Evolutionary conservation across 1,139 yeast species (phyloP).

Genomic region (Yarrowia galli): DNA sequence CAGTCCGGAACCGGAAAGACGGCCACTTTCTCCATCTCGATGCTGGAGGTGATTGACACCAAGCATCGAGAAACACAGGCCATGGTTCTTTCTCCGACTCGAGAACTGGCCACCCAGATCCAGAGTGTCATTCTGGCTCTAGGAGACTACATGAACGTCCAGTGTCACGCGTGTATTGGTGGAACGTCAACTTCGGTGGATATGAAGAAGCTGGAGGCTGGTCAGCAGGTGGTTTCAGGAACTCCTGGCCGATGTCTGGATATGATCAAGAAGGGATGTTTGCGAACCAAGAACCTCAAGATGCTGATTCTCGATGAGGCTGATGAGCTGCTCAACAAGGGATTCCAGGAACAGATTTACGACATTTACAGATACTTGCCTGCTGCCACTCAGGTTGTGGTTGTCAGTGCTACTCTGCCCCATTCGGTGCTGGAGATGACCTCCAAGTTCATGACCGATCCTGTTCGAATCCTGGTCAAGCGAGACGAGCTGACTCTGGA

Average conservation of each 20-base stretch:
- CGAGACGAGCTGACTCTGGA: slow-evolving; percentile 98
- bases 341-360: slow-evolving; percentile 97
- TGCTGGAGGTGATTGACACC: slow-evolving; percentile 87
- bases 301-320: slow-evolving; percentile 99
- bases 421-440: slow-evolving; percentile 96
- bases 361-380: slow-evolving; percentile 95
- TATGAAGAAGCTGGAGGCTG: slow-evolving; percentile 87
- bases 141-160: slow-evolving; percentile 91
- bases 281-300: slow-evolving; percentile 88
- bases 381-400: slow-evolving; percentile 93
- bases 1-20: slow-evolving; percentile 99
- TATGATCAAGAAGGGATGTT: slow-evolving; percentile 93
- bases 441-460: slow-evolving; percentile 95
- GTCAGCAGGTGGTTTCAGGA: slow-evolving; percentile 97
- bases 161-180: slow-evolving; percentile 98
- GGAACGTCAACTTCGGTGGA: slow-evolving; percentile 94
- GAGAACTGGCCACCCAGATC: slow-evolving; percentile 98
- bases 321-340: slow-evolving; percentile 96
- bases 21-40: slow-evolving; percentile 97
- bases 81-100: slow-evolving; percentile 95
- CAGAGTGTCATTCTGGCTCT: slow-evolving; percentile 94
- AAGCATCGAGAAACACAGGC: slow-evolving; percentile 62
- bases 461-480: slow-evolving; percentile 95
- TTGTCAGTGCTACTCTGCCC: slow-evolving; percentile 98
- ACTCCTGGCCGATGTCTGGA: slow-evolving; percentile 99